Evolutionary conservation across 176 grass and related monocot genomes (phyloP), one percentile per base, ranked within the genome.

Genomic region (Carex pumila): DNA sequence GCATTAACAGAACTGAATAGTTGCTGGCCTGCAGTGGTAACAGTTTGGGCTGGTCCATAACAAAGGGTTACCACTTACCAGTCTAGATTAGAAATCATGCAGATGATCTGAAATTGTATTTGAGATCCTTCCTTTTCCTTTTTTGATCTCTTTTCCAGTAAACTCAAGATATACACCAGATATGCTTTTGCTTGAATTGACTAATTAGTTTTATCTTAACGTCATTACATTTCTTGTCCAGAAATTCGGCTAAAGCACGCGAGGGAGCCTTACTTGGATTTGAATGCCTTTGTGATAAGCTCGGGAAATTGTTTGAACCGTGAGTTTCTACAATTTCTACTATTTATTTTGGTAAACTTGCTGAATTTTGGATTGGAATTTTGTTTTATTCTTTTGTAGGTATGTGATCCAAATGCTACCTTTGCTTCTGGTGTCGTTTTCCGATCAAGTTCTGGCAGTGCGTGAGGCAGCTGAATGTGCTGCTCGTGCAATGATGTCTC

Each of bases 401-500:
- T 98, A 98, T 91, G 89, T 98, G 49, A 95, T 98, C 88, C 86
- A 93, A 89, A 98, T 95, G 92, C 86, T 98, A 71, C 95, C 95
- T 12, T 88, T 95, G 88, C 86, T 98, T 84, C 89, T 98, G 11
- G 95, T 98, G 63, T 94, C 92, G 59, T 98, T 98, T 75, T 98
- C 95, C 70, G 95, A 98, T 90, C 95, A 95, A 95, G 95, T 98
- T 65, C 82, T 93, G 66, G 95, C 95, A 84, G 95, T 98, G 71
- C 95, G 95, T 50, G 95, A 98, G 83, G 93, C 91, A 71, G 92
- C 95, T 83, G 95, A 98, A 69, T 93, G 95, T 93, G 95, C 95
- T 90, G 95, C 95, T 95, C 92, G 95, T 21, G 95, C 92, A 83
- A 98, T 98, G 92, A 98, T 98, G 95, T 90, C 95, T 84, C 89